Conservation (phyloP, 225 moss, liverwort and hornwort genomes). For the Polytrichum commune region DNA sequence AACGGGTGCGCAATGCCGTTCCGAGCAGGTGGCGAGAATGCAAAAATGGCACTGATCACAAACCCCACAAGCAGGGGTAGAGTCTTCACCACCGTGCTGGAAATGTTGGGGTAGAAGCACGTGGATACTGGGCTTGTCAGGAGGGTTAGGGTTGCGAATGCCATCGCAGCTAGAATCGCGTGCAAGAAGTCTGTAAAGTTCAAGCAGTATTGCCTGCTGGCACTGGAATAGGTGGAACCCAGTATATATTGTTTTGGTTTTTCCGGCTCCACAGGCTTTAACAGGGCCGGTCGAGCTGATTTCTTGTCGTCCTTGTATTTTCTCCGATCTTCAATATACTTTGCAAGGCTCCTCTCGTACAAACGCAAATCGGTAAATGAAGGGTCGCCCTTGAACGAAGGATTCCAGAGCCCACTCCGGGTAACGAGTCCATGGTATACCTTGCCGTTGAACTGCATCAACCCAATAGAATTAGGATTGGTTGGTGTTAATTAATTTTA, state of each 20-base stretch:
- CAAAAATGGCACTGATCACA: conserved; percentile 5
- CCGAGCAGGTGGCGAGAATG: conserved; percentile 10
- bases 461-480: neutral
- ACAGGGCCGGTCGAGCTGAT: neutral
- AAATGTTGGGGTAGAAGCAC: conserved; percentile 5
- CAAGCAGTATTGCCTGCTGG: neutral
- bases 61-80: conserved; percentile 4
- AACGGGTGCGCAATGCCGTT: conserved; percentile 13
- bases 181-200: conserved; percentile 7
- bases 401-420: conserved; percentile 8
- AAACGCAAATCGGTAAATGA: neutral
- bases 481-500: too few species aligned
- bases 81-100: conserved; percentile 4
- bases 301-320: neutral
- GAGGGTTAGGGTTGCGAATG: conserved; percentile 2
- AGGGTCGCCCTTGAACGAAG: conserved; percentile 10
- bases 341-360: neutral
- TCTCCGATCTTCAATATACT: conserved; percentile 7
- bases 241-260: neutral
- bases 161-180: neutral
- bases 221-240: conserved; percentile 1
- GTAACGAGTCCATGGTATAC: conserved; percentile 11
- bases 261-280: neutral
- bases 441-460: conserved; percentile 7
- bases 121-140: conserved; percentile 8